Evolutionary conservation across 768 basidiomycete genomes (phyloP), one percentile per base, ranked within the genome.

Genomic region (Termitomyces sp.): DNA sequence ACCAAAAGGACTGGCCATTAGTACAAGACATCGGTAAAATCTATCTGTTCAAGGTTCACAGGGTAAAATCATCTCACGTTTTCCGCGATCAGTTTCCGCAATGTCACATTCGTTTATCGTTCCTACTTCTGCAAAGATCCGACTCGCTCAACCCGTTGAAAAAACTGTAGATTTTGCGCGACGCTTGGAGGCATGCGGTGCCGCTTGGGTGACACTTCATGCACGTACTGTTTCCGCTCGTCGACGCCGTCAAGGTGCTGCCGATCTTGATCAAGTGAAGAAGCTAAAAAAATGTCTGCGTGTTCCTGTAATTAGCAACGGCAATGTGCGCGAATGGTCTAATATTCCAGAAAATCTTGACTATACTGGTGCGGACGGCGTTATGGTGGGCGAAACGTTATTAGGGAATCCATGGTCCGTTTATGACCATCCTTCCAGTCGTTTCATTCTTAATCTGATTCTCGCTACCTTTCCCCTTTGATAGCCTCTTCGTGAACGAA

Each of bases 311-410:
- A 71, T 92, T 49, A 89, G 86, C 70, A 92, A 92, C 64, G 90
- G 90, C 12, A 92, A 92, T 65, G 90, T 92, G 18, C 80, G 83
- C 33, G 71, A 68, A 18, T 84, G 79, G 71, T 70, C 71, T 29
- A 85, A 92, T 66, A 67, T 91, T 13, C 67, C 70, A 58, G 66
- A 66, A 26, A 90, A 91, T 65, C 66, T 78, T 51, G 65, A 69
- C 31, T 73, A 72, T 47, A 89, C 88, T 3, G 74, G 78, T 16
- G 87, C 88, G 45, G 84, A 88, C 63, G 90, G 90, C 9, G 67
- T 87, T 55, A 92, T 92, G 90, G 87, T 91, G 1, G 90, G 87
- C 9, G 90, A 92, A 66, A 81, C 82, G n/a, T 70, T 92, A 34
- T 74, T 90, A 5, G 82, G 80, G 18, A 90, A 92, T 70, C 88